Conservation (phyloP, 2,329 filamentous ascomycete genomes). For the Aspergillus candidus region DNA sequence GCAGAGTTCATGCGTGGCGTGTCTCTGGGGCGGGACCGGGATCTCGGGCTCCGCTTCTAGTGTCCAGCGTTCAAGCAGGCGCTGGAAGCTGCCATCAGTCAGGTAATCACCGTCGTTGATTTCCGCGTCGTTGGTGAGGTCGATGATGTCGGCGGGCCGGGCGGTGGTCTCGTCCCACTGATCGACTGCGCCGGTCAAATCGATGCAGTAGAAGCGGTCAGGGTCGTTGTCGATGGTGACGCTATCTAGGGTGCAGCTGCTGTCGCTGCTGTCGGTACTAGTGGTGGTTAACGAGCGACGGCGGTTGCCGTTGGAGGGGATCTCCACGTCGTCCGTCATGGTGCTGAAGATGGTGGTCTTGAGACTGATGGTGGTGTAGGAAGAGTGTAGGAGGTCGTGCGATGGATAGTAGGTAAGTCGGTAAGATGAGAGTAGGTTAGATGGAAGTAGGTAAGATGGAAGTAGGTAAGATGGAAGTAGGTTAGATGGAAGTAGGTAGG, state of each 20-base stretch:
- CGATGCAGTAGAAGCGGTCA: constrained; percentile 6
- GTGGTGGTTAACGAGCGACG: not conserved
- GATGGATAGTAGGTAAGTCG: too few species aligned
- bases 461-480: too few species aligned
- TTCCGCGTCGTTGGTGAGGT: constrained; percentile 5
- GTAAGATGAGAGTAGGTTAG: too few species aligned
- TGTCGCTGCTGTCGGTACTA: constrained; percentile 2
- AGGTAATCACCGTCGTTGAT: constrained; percentile 20
- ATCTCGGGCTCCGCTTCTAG: not conserved
- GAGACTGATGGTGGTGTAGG: too few species aligned
- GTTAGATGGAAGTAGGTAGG: too few species aligned
- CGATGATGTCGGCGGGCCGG: constrained; percentile 1
- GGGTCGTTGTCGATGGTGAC: constrained; percentile 11
- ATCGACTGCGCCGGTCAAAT: not conserved
- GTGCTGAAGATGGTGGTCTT: too few species aligned
- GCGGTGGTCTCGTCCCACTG: too few species aligned
- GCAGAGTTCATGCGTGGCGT: constrained; percentile 12
- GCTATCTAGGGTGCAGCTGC: constrained; percentile 1
- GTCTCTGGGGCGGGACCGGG: not conserved
- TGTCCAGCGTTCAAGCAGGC: constrained; percentile 9
- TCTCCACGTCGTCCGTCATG: not conserved
- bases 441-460: too few species aligned
- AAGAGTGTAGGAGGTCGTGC: too few species aligned
- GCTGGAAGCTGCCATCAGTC: constrained; percentile 21
- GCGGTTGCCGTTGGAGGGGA: not conserved